Conservation (phyloP, 352 stramenopile genomes). For the Phytophthora meadii region DNA sequence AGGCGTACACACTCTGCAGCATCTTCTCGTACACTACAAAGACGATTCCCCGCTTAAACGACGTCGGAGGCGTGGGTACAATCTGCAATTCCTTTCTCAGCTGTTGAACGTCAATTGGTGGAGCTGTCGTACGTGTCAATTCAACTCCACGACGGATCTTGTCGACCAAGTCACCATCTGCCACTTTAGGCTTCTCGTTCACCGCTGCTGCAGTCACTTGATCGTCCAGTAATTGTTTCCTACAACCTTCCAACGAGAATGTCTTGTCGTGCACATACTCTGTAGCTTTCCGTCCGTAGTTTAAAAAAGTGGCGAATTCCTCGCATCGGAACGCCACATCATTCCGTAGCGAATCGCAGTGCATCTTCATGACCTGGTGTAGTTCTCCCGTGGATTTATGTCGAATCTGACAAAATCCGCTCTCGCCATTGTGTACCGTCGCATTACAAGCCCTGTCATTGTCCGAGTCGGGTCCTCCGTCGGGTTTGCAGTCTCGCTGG, state of each 20-base stretch:
- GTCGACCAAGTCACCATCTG: conserved; percentile 14
- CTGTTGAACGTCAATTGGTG: conserved; percentile 5
- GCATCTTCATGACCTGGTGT: conserved; percentile 59
- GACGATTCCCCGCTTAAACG: conserved; percentile 48
- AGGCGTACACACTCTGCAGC: conserved; percentile 59
- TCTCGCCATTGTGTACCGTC: conserved; percentile 46
- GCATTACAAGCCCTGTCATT: conserved; percentile 50
- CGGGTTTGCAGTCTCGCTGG: conserved; percentile 49
- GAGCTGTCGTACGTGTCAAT: conserved; percentile 1
- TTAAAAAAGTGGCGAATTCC: conserved; percentile 51
- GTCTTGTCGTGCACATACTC: conserved; percentile 52
- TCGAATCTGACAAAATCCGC: conserved; percentile 58
- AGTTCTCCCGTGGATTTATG: conserved; percentile 37
- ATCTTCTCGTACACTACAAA: conserved; percentile 64
- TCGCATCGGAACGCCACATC: conserved; percentile 52
- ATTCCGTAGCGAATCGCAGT: conserved; percentile 63
- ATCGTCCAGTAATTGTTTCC: conserved; percentile 39
- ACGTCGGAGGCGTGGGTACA: not conserved
- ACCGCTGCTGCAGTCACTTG: conserved; percentile 20
- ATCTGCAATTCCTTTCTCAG: conserved; percentile 14
- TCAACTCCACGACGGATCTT: conserved; percentile 27
- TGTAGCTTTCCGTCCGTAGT: conserved; percentile 43
- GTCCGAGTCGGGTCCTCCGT: conserved; percentile 36
- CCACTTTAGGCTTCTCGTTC: conserved; percentile 10
- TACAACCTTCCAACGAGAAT: conserved; percentile 43